Base-by-base conservation (phyloP, 1,284 basidiomycete species). In the Psilocybe mexicana region DNA sequence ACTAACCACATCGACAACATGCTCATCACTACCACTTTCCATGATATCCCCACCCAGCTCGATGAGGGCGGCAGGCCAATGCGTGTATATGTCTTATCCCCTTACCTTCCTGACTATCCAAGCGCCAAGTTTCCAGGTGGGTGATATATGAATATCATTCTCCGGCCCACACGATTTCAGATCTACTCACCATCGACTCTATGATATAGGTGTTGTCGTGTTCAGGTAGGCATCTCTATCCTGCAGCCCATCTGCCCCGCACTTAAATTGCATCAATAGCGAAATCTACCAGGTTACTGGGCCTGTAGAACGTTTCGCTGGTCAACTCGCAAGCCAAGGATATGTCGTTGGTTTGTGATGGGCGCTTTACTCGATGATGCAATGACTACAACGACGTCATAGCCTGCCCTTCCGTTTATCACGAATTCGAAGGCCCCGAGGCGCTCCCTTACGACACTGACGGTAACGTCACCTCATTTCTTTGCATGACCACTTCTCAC, bases 301-400 rank as follows among this genome's bases (percentile, higher is more conserved):
- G 0, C 91, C 92, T 40, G 92, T 94, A 11, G 90, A 93, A 69
- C 83, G 93, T 44, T 96, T 96, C 71, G 94, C 93, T 0, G 86
- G 92, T 24, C 91, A 94, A 74, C 96, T 97, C 65, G 94, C 94
- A 1, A 92, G 91, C 58, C 93, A 96, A 57, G 94, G 90, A 58
- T 92, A 83, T 66, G 81, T 93, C 54, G 88, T 90, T 3, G 90
- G 89, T 84, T 6, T 6, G 30, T 28, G 18, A 33, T 45, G 7
- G 26, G 35, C 36, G 30, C 30, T 83, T 40, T 45, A 53, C 11
- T 14, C 23, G 3, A 46, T 26, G 5, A 48, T 6, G 35, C 46
- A 35, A n/a, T 30, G n/a, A 3, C 18, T 48, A 52, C 1, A 10
- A 6, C 6, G 11, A 14, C 24, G 14, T n/a, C 33, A 48, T 57